Evolutionary conservation across 139 green algal genomes (phyloP).

Genomic region (Coelastrella sp.): DNA sequence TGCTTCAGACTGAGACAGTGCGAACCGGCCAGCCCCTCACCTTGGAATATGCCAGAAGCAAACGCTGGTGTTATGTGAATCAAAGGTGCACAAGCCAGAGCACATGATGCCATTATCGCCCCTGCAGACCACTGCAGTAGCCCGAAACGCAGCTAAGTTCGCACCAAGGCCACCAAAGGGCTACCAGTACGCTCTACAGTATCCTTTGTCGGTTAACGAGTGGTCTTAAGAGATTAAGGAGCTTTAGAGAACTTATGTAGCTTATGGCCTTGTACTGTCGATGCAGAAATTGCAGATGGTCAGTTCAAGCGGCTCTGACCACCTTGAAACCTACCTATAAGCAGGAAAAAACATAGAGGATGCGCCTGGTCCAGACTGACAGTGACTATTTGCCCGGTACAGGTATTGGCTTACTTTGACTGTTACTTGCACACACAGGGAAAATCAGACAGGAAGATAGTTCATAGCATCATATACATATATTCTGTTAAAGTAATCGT

Average conservation of each 20-base stretch:
- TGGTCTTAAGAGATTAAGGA: too few species aligned
- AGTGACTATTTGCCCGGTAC: too few species aligned
- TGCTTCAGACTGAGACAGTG: not conserved
- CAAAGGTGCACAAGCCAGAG: constrained; percentile 7
- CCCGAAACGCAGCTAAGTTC: not conserved
- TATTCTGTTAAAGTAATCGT: too few species aligned
- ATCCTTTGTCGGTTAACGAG: too few species aligned
- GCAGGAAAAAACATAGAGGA: not conserved
- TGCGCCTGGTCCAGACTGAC: not conserved
- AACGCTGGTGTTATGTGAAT: constrained; percentile 15
- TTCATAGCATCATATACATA: too few species aligned
- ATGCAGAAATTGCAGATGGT: not conserved
- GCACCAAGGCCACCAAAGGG: not conserved
- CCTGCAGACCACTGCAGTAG: not conserved
- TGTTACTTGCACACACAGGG: not conserved
- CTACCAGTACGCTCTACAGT: not conserved
- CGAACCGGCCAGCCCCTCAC: not conserved
- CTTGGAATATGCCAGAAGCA: not conserved
- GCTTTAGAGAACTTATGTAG: too few species aligned
- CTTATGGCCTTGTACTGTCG: not conserved
- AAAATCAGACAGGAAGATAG: too few species aligned
- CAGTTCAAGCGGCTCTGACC: too few species aligned
- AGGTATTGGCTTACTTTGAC: not conserved
- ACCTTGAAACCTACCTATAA: too few species aligned
- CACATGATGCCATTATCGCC: constrained; percentile 19